Base-by-base conservation (phyloP, 148 eudicot species). In the Rhododendron vialii region DNA sequence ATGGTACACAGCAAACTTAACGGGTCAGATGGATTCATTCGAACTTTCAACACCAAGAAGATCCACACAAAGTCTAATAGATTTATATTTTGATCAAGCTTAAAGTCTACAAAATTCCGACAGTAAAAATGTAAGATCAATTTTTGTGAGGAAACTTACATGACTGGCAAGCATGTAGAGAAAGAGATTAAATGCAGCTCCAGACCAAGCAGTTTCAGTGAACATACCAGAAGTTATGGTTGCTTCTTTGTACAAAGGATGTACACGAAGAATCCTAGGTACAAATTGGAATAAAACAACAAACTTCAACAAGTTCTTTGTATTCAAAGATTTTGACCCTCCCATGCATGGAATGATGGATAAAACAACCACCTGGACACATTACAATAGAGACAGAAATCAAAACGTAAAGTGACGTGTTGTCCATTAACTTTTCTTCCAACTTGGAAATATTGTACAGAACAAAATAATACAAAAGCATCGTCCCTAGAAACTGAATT, bases 141-240 rank as follows among this genome's bases (percentile, higher is more conserved):
- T 18, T 17, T 83, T 83, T 50, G 28, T 38, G 5, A 33, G 45
- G 28, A 45, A n/a, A 92, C 97, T 94, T 89, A 96, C 99, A 93
- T 96, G 98, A 87, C 99, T 96, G 83, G 99, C 99, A 78, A 96
- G 98, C 99, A 96, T 95, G 90, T 96, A 96, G 69, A 96, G 96
- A 78, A 95, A 89, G 45, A 96, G 96, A 88, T 96, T 96, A 85
- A 95, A 92, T 3, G 94, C 98, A 89, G 99, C 99, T 84, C 99
- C 98, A 83, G 98, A 97, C 98, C 99, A 96, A 47, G 98, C 98
- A 71, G 96, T 96, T 90, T 94, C 95, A 41, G 98, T 95, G 75
- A 96, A 94, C 84, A 96, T 95, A 88, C 99, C 99, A 79, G 98
- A 93, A 78, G 94, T 88, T 89, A 92, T 92, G 24, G 98, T 96